Base-by-base conservation (phyloP, 768 basidiomycete species). In the Podaxis carcinomalis region DNA sequence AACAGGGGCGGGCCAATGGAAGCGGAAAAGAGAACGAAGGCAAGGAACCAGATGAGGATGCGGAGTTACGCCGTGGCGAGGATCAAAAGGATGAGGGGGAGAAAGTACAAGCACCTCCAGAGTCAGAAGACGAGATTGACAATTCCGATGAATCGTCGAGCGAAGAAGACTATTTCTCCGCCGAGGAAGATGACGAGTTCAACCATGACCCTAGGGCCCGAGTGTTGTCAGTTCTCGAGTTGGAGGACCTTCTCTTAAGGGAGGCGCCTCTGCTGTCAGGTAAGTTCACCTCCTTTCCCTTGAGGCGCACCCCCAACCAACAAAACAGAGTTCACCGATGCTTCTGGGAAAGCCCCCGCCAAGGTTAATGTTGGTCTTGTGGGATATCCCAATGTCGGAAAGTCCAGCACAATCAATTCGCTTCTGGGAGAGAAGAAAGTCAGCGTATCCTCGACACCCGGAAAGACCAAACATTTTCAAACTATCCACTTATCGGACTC, bases 391-490 rank as follows among this genome's bases (percentile, higher is more conserved):
- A 99, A 99, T 69, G 96, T 98, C 23, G 97, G 97, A 14, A 99
- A 99, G 75, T 98, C 96, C 0, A 95, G 93, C 63, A 95, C 97
- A 4, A 95, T 99, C 68, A 99, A 99, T 71, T 91, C 96, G 5
- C 81, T 99, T 5, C 80, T 99, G 4, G 97, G 96, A 39, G 90
- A 94, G 72, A 96, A 97, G 78, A 94, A 92, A 81, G 97, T 99
- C 64, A 97, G 94, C 70, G 97, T 99, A 27, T 98, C 96, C 3
- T 88, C 96, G 0, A 99, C 97, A 0, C 97, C 97, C 0, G 97
- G 97, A 64, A 92, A 98, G 77, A 99, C 97, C 13, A 99, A 99
- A 71, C 96, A 99, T 74, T 98, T 98, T 76, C 97, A 99, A 74
- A 98, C 97, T 0, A 95, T 98, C 67, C 86, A 93, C 68, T 82